Percentiles rank a stretch among this genome's conserved stretches.
Evolutionary conservation across 768 basidiomycete genomes (phyloP).

Genomic region (Tulasnella sp.): DNA sequence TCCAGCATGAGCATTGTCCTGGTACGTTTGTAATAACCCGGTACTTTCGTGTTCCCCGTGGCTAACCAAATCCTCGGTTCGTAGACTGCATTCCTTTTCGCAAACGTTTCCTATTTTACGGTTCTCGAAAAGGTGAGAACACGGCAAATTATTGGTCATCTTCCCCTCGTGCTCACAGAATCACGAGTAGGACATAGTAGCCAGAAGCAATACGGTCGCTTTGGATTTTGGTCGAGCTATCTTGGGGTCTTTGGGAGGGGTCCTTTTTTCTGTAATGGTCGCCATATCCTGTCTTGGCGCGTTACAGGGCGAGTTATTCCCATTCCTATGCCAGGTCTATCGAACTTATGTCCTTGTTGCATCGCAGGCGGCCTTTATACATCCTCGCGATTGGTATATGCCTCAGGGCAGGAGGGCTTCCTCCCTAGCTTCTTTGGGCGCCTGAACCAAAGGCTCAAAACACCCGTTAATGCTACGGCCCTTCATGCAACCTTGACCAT

Average conservation of each 20-base stretch:
- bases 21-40: conserved; percentile 42
- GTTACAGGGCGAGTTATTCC: conserved; percentile 63
- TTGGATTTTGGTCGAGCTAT: conserved; percentile 87
- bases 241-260: conserved; percentile 80
- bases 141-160: neutral
- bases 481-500: conserved; percentile 73
- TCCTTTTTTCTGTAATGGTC: conserved; percentile 84
- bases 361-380: conserved; percentile 69
- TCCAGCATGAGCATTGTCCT: conserved; percentile 81
- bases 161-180: neutral
- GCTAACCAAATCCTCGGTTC: neutral
- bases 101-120: conserved; percentile 88
- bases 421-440: conserved; percentile 80
- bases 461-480: conserved; percentile 83
- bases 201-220: conserved; percentile 79
- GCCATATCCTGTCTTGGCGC: conserved; percentile 95
- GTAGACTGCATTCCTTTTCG: conserved; percentile 69
- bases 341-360: conserved; percentile 16
- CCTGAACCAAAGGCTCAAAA: conserved; percentile 67
- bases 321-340: neutral
- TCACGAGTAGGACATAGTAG: conserved; percentile 44
- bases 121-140: conserved; percentile 72
- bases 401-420: conserved; percentile 82
- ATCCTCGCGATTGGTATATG: conserved; percentile 76
- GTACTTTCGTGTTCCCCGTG: neutral